Evolutionary conservation across 108 stramenopile species (phyloP), one percentile per base, ranked within the genome.

Genomic region (Nitzschia palea): DNA sequence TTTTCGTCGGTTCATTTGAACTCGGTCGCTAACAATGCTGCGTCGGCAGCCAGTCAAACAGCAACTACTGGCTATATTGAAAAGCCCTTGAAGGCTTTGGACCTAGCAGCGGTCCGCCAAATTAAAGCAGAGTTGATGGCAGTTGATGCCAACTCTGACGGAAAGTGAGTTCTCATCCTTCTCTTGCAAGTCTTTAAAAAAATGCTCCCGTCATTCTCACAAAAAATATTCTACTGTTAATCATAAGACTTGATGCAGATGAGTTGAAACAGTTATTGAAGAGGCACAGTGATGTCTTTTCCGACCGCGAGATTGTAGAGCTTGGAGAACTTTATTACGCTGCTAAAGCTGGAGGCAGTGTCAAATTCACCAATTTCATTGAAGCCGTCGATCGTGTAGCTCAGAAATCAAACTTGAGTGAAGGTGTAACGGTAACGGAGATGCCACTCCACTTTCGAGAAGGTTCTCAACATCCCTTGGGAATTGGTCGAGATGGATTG

Each of bases 241-340:
- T 29, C 47, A 0, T 51, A 5, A 70, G 76, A 55, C 78, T 93
- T 50, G 83, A 86, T 45, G 76, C 88, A 4, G 83, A 84, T 12
- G 92, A 93, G 65, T 72, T 93, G 43, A 78, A 74, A 17, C 31
- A 31, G 18, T 78, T 93, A 0, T 63, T 93, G 8, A 77, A 70
- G 33, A 82, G 74, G 32, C 89, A 93, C 64, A 71, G 54, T 0
- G 17, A 52, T 3, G 45, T 74, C 6, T 93, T 93, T 67, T 81
- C 81, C 0, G 92, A 90, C n/a, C 71, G 50, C 2, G 92, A 93
- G 47, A 82, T 90, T 36, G 67, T 85, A 18, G 87, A 90, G 40
- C 62, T 90, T 18, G 60, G 79, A 26, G 92, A 93, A 42, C 44
- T 88, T 4, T 93, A 73, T 58, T 93, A 93, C 48, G 84, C 82